Base-by-base conservation (phyloP, 306 rosid genomes). In the Betula pendula region DNA sequence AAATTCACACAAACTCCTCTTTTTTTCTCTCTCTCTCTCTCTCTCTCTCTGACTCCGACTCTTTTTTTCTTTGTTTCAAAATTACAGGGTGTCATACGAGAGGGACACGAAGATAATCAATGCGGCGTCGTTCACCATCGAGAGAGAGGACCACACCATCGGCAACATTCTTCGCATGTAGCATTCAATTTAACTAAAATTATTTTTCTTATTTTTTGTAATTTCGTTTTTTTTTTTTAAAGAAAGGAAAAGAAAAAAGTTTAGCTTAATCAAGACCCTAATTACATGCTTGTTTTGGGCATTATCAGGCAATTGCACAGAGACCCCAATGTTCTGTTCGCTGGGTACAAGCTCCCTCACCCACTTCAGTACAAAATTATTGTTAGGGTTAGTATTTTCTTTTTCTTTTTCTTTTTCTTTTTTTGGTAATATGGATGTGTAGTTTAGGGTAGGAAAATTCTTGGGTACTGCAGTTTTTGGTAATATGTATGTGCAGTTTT, bases 131-230 rank as follows among this genome's bases (percentile, higher is more conserved):
- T 89, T 94, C 81, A 89, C 94, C 4, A 72, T 94, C 14, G 97
- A 94, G 87, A 81, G 98, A 83, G 98, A 94, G 72, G 98, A 94
- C 27, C 97, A 92, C 85, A 94, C 98, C 0, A 82, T 94, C 4
- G 97, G 95, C 58, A 90, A 92, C 88, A 90, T 94, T 76, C 83
- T 94, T 51, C 92, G 98, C 88, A 94, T 94, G 97, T 95, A 88
- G 2, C 60, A 16, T 45, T 12, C 13, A 17, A 15, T 43, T 68
- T 22, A 19, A 35, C 2, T 31, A 33, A 38, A 38, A 3, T 40
- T 1, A 43, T 20, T 50, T 53, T 25, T 16, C 24, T 29, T 3
- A 4, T 53, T 7, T 50, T 35, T 42, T 15, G 1, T 11, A 15
- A 20, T 69, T 5, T 35, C 20, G n/a, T 8, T 43, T 35, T 71